Evolutionary conservation across 805 yeast genomes (phyloP), one percentile per base, ranked within the genome.

Genomic region (Ogataea pilisensis): DNA sequence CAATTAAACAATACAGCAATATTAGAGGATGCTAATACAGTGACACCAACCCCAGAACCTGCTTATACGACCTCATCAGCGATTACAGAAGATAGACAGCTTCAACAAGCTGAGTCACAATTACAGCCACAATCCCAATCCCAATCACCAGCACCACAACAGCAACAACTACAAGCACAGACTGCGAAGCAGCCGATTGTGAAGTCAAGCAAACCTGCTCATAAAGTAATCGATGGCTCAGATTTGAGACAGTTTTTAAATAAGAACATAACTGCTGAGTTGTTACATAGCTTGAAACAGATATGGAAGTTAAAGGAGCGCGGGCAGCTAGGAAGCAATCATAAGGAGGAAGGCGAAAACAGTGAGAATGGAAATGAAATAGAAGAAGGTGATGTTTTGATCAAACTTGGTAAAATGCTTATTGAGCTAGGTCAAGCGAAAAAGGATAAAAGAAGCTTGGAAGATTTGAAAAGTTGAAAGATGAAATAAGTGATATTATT

Each of bases 211-310:
- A 55, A 46, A 37, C 51, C 54, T 3, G 35, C 41, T 3, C 51
- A 55, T 32, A 78, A 73, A 44, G 63, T 73, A 16, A 74, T 76
- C 9, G 81, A 79, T 13, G 82, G 82, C 1, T 72, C 78, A 2
- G 65, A 74, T 0, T 58, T 76, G 7, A 61, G 82, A 43, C 67
- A 63, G 36, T 76, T 73, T 55, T 58, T 76, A 49, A 75, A 76
- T 50, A 57, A 66, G 45, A 63, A 74, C 43, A 51, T 76, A 37
- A 73, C 80, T 1, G 49, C 43, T n/a, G 69, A 70, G 31, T 53
- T 76, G 34, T 54, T 75, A 20, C 64, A 60, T 13, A 77, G 77
- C 4, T 57, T 76, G 38, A 61, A 67, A 37, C 38, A 50, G 20
- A 42, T 60, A 2, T 54, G 58, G 41, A 37, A 45, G 12, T 17